Conservation (phyloP, 2,329 filamentous ascomycete species). For the Grosmannia penicillata region DNA sequence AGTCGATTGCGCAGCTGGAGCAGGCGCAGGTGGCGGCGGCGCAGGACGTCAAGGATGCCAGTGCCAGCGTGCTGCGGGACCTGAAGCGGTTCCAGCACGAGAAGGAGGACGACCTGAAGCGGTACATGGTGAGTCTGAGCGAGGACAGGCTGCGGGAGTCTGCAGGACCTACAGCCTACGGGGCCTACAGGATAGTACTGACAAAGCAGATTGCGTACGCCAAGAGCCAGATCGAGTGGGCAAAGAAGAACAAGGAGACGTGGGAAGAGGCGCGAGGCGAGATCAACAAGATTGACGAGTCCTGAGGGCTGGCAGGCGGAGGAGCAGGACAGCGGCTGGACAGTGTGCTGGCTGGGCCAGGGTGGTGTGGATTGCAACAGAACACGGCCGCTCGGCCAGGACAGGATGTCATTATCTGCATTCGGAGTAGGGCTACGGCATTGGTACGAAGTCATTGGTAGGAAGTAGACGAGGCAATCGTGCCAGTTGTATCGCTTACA, state of each 20-base stretch:
- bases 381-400: neutral
- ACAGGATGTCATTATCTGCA: too few relatives aligned
- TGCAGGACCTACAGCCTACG: too few relatives aligned
- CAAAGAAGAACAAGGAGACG: slow-evolving; percentile 75
- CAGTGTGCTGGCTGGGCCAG: too few relatives aligned
- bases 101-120: slow-evolving; percentile 85
- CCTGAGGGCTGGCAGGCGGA: slow-evolving; percentile 14
- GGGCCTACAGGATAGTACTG: too few relatives aligned
- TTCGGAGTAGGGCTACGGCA: too few relatives aligned
- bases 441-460: too few relatives aligned
- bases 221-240: slow-evolving; percentile 88
- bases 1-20: slow-evolving; percentile 73
- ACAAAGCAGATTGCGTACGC: slow-evolving; percentile 67
- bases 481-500: too few relatives aligned
- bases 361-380: neutral
- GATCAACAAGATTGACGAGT: slow-evolving; percentile 71
- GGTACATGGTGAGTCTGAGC: slow-evolving; percentile 71
- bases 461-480: too few relatives aligned
- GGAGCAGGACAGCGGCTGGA: neutral
- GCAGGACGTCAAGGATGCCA: slow-evolving; percentile 87
- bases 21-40: slow-evolving; percentile 80
- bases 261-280: slow-evolving; percentile 86
- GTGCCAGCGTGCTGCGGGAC: slow-evolving; percentile 73
- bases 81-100: slow-evolving; percentile 85
- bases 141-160: neutral